Evolutionary conservation across 2,329 filamentous ascomycete genomes (phyloP), one percentile per base, ranked within the genome.

Genomic region (Epichloe typhina): DNA sequence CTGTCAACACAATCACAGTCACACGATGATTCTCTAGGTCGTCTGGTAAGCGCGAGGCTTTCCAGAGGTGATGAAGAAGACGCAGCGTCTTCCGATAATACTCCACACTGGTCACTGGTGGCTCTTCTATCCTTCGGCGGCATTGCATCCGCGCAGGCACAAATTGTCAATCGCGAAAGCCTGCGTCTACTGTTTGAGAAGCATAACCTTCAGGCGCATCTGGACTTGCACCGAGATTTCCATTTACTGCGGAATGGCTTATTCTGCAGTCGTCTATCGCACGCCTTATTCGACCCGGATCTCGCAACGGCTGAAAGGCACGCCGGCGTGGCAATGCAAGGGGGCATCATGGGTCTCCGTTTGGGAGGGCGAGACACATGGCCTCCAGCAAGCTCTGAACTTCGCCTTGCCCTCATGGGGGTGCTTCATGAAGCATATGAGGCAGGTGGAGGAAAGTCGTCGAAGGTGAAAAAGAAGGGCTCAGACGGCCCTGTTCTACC

Each of bases 321-420:
- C 47, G 71, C 78, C 17, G 87, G 88, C 3, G 73, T 83, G 35
- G 79, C 86, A 43, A 77, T 82, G 8, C 79, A 79, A 44, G 83
- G 86, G 46, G 78, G 82, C 52, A 71, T 79, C 13, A 91, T 95
- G 74, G 91, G 93, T 1, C 73, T 97, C 40, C 84, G 89, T 40
- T 72, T 97, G 0, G 86, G 86, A n/a, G 80, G 79, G 2, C 79
- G 88, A 59, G 82, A 87, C 50, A 87, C 76, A 35, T 97, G 93
- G 93, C 93, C 93, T 26, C 93, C 93, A 4, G 89, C 89, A 23
- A 94, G 87, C 64, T 96, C 90, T 0, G 93, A 97, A 64, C 70
- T 98, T n/a, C 81, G 89, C 9, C 74, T 97, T 5, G 88, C 88
- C 0, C 73, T 98, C 17, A 94, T 90, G 77, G 89, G 88, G 0